phyloP scores from a whole-genome alignment of 345 rosid species.

The Camelina neglecta region DNA sequence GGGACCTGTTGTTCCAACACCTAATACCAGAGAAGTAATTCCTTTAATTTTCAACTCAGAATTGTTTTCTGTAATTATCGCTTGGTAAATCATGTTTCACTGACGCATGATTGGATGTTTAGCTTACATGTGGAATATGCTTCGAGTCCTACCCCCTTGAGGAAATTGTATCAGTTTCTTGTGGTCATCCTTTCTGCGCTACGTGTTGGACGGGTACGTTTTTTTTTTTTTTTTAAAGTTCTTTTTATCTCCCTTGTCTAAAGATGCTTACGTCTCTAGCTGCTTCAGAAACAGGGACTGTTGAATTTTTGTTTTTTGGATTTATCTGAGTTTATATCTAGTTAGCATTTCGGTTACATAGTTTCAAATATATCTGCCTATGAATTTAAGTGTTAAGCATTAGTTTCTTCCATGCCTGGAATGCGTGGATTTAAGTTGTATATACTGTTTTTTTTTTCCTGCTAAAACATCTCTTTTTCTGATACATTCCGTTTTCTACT shows the following conservation, averaged over 20 bases:
- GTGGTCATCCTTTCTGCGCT: slow-evolving; percentile 96
- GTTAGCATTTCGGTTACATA: neutral
- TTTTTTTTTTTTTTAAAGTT: neutral
- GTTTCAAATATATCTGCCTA: neutral
- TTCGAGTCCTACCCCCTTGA: slow-evolving; percentile 59
- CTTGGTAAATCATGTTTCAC: slow-evolving; percentile 23
- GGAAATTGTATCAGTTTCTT: slow-evolving; percentile 64
- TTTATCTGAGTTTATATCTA: slow-evolving; percentile 12
- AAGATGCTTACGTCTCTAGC: slow-evolving; percentile 11
- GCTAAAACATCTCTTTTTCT: neutral
- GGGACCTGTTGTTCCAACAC: slow-evolving; percentile 54
- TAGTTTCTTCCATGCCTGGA: slow-evolving; percentile 4
- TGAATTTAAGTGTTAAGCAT: neutral
- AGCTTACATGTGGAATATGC: slow-evolving; percentile 89
- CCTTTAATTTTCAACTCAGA: slow-evolving; percentile 7
- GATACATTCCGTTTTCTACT: slow-evolving; percentile 1
- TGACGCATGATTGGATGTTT: slow-evolving; percentile 34
- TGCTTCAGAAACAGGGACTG: slow-evolving; percentile 1
- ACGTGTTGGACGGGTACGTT: slow-evolving; percentile 82
- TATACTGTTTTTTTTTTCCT: neutral
- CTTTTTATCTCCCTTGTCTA: neutral
- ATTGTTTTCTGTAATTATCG: slow-evolving; percentile 16
- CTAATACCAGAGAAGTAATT: slow-evolving; percentile 59
- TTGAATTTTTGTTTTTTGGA: neutral
- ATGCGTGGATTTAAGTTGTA: neutral